These are phyloP conservation scores for Cyclocybe cylindracea DNA, from an alignment of 768 basidiomycete genomes.

Conservation along the genomic window DNA sequence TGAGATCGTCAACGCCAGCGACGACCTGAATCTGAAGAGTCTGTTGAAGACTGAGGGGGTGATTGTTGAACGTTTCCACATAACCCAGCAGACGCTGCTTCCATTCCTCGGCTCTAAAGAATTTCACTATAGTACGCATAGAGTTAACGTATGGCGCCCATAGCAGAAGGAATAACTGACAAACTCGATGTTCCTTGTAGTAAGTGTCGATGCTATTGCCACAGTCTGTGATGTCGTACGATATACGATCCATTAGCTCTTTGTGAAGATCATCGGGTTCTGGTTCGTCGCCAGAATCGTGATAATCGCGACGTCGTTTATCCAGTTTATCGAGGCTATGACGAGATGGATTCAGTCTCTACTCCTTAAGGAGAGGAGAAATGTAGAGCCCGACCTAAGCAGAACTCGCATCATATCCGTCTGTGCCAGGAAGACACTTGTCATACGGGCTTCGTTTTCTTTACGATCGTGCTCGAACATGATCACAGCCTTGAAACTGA, in stretches of 20 bases:
- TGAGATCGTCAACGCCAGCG: conserved; percentile 11
- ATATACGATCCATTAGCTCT: conserved; percentile 8
- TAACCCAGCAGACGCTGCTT: conserved; percentile 16
- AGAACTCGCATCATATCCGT: conserved; percentile 20
- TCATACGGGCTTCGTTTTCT: conserved; percentile 17
- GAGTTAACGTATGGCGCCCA: background rate
- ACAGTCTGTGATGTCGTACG: conserved; percentile 16
- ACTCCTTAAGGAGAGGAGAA: background rate
- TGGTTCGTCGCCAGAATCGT: background rate
- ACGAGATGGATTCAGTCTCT: too few relatives aligned
- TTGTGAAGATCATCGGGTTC: background rate
- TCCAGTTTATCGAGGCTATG: conserved; percentile 1
- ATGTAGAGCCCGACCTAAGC: conserved; percentile 9
- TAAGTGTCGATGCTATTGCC: conserved; percentile 25
- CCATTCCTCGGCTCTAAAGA: conserved; percentile 22
- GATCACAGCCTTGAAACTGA: conserved; percentile 14
- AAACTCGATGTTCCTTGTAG: conserved; percentile 17
- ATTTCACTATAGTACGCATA: conserved; percentile 12
- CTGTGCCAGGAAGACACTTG: conserved; percentile 13
- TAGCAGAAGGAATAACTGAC: conserved; percentile 6
- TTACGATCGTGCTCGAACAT: conserved; percentile 15
- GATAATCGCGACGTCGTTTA: background rate
- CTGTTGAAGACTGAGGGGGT: conserved; percentile 13
- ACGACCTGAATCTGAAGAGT: conserved; percentile 12
- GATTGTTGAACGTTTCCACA: conserved; percentile 13